Evolutionary conservation across 768 basidiomycete genomes (phyloP).

Genomic region (Lactarius pseudohatsudake): DNA sequence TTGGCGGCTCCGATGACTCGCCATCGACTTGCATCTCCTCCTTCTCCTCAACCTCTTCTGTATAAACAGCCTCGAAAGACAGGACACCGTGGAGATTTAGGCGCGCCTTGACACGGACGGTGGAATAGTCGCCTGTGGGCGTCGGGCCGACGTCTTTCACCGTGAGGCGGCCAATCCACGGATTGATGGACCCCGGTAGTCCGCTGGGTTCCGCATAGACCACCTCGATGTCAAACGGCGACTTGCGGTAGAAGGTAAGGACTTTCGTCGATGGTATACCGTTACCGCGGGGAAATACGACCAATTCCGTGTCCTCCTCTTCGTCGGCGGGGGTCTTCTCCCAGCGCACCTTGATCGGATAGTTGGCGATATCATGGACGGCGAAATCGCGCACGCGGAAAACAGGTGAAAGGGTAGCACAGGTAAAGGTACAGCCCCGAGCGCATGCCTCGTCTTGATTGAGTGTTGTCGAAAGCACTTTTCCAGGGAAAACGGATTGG

Average conservation of each 20-base stretch:
- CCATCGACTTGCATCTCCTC: slow-evolving; percentile 67
- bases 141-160: slow-evolving; percentile 77
- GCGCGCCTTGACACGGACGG: slow-evolving; percentile 89
- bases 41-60: slow-evolving; percentile 78
- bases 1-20: slow-evolving; percentile 50
- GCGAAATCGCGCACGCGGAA: slow-evolving; percentile 98
- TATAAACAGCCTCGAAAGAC: slow-evolving; percentile 83
- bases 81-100: slow-evolving; percentile 84
- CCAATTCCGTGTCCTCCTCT: slow-evolving; percentile 88
- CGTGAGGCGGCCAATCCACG: slow-evolving; percentile 79
- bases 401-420: slow-evolving; percentile 94
- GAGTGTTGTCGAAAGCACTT: slow-evolving; percentile 84
- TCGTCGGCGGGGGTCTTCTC: slow-evolving; percentile 67
- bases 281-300: slow-evolving; percentile 87
- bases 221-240: slow-evolving; percentile 86
- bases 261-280: slow-evolving; percentile 90
- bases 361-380: slow-evolving; percentile 80
- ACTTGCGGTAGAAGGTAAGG: slow-evolving; percentile 90
- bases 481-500: slow-evolving; percentile 77
- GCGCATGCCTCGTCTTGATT: slow-evolving; percentile 98
- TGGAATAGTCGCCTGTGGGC: slow-evolving; percentile 68
- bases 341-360: slow-evolving; percentile 93
- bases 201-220: slow-evolving; percentile 68
- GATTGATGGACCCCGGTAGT: slow-evolving; percentile 80
- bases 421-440: slow-evolving; percentile 94